phyloP scores from a whole-genome alignment of 257 asterid species.

The Solanum corneliomulleri region DNA sequence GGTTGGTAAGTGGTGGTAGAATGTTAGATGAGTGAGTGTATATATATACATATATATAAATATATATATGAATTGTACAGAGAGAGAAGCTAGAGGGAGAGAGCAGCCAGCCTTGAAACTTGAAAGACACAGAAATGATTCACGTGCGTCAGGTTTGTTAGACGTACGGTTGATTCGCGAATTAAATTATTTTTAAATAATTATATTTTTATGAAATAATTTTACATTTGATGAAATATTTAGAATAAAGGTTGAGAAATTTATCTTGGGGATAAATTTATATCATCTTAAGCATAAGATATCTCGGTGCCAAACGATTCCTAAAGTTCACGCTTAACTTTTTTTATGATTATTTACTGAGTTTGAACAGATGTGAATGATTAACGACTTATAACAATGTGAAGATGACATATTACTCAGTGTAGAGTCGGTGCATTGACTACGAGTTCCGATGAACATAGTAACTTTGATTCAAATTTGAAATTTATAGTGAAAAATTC shows the following conservation, averaged over 20 bases:
- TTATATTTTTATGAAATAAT: background rate
- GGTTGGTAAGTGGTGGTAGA: background rate
- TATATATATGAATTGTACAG: background rate
- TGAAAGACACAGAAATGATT: background rate
- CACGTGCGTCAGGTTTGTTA: background rate
- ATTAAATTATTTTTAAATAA: rapidly evolving
- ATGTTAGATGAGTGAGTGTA: background rate
- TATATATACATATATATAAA: background rate
- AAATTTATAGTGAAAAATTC: background rate
- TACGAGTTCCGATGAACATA: rapidly evolving
- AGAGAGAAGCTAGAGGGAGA: background rate
- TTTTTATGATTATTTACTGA: background rate
- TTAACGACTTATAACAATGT: background rate
- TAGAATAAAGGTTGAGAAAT: background rate
- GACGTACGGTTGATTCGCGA: rapidly evolving
- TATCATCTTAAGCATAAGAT: background rate
- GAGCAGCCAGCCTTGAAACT: background rate
- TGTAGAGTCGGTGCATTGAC: background rate
- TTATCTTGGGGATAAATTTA: background rate
- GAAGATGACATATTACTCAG: rapidly evolving
- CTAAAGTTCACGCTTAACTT: background rate
- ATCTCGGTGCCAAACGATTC: background rate
- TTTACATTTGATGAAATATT: background rate
- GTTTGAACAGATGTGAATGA: background rate
- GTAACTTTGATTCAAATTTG: background rate